These are phyloP conservation scores for Sanghuangporus baumii DNA, from an alignment of 1,284 basidiomycete genomes.

Conservation along the genomic window DNA sequence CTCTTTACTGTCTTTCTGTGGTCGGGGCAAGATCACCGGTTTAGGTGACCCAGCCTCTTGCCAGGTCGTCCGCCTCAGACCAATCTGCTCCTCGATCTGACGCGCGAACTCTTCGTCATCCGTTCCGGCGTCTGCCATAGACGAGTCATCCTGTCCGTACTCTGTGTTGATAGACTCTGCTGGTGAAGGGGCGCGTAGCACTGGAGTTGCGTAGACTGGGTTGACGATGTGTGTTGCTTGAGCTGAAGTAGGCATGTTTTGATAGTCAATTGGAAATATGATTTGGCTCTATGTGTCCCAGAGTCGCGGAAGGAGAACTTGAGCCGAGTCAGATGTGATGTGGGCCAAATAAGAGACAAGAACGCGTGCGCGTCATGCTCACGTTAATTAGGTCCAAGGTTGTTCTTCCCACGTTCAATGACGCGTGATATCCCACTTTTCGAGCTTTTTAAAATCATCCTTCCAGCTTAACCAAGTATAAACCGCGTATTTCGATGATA, in stretches of 20 bases:
- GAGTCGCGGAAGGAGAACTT: too few species aligned
- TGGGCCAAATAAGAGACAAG: conserved; percentile 13
- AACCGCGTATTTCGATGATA: background rate
- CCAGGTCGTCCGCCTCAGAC: conserved; percentile 31
- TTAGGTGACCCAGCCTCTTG: conserved; percentile 40
- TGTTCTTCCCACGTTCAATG: conserved; percentile 4
- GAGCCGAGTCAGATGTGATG: background rate
- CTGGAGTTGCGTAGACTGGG: conserved; percentile 52
- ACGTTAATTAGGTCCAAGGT: conserved; percentile 1
- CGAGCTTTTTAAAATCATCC: background rate
- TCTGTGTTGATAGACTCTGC: conserved; percentile 65
- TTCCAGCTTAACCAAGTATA: background rate
- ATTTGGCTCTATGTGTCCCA: too few species aligned
- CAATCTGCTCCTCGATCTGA: conserved; percentile 45
- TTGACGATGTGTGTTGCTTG: conserved; percentile 30
- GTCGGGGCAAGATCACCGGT: conserved; percentile 33
- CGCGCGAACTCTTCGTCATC: conserved; percentile 55
- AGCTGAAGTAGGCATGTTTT: conserved; percentile 2
- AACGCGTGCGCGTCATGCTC: conserved; percentile 12
- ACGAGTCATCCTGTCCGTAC: conserved; percentile 57
- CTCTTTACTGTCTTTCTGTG: conserved; percentile 28
- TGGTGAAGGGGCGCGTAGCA: conserved; percentile 63
- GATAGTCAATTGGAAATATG: background rate
- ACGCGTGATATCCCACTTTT: background rate
- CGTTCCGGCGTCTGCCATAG: conserved; percentile 19